A percentile compares a stretch with the other conserved stretches of the same genome.
These are phyloP conservation scores for Yamadazyma triangularis DNA, from an alignment of 1,139 yeast genomes.

Conservation along the genomic window DNA sequence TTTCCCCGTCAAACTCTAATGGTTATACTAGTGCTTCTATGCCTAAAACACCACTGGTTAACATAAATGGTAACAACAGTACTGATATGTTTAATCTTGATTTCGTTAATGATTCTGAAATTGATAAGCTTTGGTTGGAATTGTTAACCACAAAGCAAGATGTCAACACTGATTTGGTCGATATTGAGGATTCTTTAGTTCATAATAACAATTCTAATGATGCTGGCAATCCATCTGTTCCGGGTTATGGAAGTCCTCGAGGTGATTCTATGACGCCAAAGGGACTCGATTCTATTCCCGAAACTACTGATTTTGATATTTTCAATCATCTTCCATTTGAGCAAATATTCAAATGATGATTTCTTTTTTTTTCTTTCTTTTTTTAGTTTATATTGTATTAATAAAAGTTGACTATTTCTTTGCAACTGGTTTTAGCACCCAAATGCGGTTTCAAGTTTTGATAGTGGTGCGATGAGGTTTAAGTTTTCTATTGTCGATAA, in stretches of 20 bases:
- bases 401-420: no score
- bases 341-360: constrained; percentile 1
- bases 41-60: not conserved
- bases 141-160: constrained; percentile 14
- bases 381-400: no score
- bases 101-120: constrained; percentile 27
- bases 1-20: not conserved
- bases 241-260: no score
- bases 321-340: constrained; percentile 5
- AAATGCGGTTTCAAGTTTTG: no score
- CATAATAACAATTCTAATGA: not conserved
- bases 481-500: not conserved
- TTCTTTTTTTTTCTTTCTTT: no score
- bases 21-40: not conserved
- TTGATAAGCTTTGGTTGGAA: constrained; percentile 39
- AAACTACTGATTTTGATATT: constrained; percentile 6
- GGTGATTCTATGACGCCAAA: no score
- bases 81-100: constrained; percentile 15
- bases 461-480: not conserved
- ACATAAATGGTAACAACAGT: constrained; percentile 3
- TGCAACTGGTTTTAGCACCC: no score
- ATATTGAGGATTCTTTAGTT: no score
- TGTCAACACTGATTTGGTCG: not conserved
- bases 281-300: no score
- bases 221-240: not conserved